Percentiles rank a stretch among this genome's conserved stretches.
phyloP scores from a whole-genome alignment of 352 stramenopile genomes.

The Phytophthora sp. region DNA sequence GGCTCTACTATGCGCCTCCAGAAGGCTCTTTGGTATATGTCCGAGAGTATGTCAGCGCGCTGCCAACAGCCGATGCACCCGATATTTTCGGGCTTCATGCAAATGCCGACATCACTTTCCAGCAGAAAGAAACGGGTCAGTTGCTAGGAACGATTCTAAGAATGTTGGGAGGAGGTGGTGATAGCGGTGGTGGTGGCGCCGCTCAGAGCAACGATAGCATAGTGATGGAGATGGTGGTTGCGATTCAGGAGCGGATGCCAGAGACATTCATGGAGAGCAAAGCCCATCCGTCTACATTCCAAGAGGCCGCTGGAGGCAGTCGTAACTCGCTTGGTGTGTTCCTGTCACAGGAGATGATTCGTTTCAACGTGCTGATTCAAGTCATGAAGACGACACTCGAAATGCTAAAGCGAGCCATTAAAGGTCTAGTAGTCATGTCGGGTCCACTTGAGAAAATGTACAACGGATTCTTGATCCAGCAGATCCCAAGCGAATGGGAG shows the following conservation, averaged over 20 bases:
- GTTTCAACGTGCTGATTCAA: constrained; percentile 89
- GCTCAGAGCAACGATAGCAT: constrained; percentile 73
- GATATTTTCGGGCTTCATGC: constrained; percentile 94
- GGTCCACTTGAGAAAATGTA: constrained; percentile 92
- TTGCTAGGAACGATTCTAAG: constrained; percentile 73
- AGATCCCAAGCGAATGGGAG: constrained; percentile 89
- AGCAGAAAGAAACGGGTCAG: constrained; percentile 92
- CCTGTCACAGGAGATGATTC: constrained; percentile 90
- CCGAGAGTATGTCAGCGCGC: constrained; percentile 81
- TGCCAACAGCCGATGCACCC: constrained; percentile 88
- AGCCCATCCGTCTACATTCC: constrained; percentile 85
- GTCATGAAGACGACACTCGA: constrained; percentile 88
- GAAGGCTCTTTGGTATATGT: constrained; percentile 63
- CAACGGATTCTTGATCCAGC: constrained; percentile 91
- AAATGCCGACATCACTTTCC: constrained; percentile 95
- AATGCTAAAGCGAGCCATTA: constrained; percentile 91
- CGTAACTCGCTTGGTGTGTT: constrained; percentile 95
- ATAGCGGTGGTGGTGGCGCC: constrained; percentile 44
- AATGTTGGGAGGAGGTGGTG: constrained; percentile 72
- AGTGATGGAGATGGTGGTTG: constrained; percentile 87
- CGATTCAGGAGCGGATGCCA: constrained; percentile 83
- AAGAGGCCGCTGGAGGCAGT: constrained; percentile 76
- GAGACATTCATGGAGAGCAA: constrained; percentile 64
- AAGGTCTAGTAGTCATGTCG: constrained; percentile 92
- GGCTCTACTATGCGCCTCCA: constrained; percentile 79